Conservation (phyloP, 495 filamentous ascomycete species). For the Aspergillus sparsus region DNA sequence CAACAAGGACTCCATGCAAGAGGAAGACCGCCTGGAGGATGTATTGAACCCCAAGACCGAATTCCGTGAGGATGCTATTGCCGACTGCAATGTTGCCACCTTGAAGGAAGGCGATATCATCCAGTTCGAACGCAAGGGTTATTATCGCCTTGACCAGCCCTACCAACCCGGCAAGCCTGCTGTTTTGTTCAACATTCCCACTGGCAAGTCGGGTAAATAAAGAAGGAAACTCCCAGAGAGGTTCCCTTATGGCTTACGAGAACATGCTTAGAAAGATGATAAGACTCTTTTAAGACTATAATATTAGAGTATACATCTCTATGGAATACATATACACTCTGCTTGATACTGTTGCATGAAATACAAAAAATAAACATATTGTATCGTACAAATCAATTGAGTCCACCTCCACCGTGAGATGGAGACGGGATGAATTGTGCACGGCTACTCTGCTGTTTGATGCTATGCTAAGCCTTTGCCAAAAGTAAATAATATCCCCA, state of each 20-base stretch:
- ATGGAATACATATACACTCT: too few species aligned
- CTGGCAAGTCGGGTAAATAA: constrained; percentile 58
- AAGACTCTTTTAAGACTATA: too few species aligned
- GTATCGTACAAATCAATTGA: too few species aligned
- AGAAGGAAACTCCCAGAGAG: neutral
- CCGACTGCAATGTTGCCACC: constrained; percentile 75
- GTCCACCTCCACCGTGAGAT: too few species aligned
- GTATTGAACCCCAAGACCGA: constrained; percentile 76
- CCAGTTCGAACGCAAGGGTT: constrained; percentile 92
- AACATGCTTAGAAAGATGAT: neutral
- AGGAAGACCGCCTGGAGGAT: constrained; percentile 79
- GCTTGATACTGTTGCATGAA: neutral
- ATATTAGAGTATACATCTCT: too few species aligned
- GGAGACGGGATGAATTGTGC: too few species aligned
- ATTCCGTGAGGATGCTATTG: constrained; percentile 71
- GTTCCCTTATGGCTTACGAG: neutral
- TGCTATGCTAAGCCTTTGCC: too few species aligned
- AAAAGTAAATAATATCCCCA: too few species aligned
- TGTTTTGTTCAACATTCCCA: constrained; percentile 80
- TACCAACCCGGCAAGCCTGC: constrained; percentile 61
- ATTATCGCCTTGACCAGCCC: constrained; percentile 74
- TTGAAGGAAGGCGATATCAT: constrained; percentile 84
- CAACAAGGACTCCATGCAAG: constrained; percentile 84
- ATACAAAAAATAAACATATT: neutral
- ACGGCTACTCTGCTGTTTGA: too few species aligned